phyloP scores from a whole-genome alignment of 169 alveolate genomes.

The Cryptosporidium bovis region DNA sequence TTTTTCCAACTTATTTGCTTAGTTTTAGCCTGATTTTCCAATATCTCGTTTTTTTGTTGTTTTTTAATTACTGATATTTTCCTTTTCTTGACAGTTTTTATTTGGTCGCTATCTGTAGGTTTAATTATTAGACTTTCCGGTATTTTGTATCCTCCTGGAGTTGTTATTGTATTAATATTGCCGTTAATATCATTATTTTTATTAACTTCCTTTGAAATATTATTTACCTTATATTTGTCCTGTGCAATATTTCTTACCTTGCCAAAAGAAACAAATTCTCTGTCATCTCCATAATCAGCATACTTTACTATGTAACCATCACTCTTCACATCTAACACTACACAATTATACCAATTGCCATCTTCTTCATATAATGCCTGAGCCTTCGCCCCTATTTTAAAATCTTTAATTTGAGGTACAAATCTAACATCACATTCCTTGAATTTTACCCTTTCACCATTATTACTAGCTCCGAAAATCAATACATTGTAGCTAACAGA shows the following conservation, averaged over 20 bases:
- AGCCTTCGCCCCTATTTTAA: constrained; percentile 22
- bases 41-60: constrained; percentile 34
- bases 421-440: not conserved
- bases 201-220: not conserved
- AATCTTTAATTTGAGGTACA: constrained; percentile 17
- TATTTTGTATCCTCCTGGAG: constrained; percentile 63
- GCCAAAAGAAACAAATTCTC: constrained; percentile 31
- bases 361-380: constrained; percentile 50
- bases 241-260: constrained; percentile 8
- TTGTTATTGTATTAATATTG: constrained; percentile 2
- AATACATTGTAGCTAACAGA: not conserved
- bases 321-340: not conserved
- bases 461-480: constrained; percentile 6
- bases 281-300: constrained; percentile 33
- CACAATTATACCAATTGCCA: constrained; percentile 53
- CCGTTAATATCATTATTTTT: not conserved
- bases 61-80: constrained; percentile 56
- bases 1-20: constrained; percentile 55
- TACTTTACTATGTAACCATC: constrained; percentile 43
- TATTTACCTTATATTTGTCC: not conserved
- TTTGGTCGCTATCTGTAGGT: constrained; percentile 23
- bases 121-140: constrained; percentile 44
- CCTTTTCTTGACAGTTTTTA: constrained; percentile 27
- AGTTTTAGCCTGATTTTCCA: constrained; percentile 27
- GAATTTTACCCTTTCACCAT: not conserved